Percentiles rank a stretch among this genome's conserved stretches.
Evolutionary conservation across 805 yeast species (phyloP).

Genomic region (Lipomyces spencermartinsiae): DNA sequence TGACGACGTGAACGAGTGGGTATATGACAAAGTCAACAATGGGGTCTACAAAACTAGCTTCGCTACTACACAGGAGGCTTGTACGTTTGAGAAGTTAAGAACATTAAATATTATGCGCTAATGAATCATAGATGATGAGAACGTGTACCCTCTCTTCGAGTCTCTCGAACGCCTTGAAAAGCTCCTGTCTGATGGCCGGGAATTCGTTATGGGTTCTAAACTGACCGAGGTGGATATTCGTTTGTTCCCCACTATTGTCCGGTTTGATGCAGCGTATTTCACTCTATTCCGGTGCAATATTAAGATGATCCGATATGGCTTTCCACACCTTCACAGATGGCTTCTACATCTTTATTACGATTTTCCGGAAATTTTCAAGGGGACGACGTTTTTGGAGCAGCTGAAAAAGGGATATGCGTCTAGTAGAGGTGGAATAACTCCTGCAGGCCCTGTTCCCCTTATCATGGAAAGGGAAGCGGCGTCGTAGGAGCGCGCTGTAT

Average conservation of each 20-base stretch:
- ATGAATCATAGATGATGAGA: constrained; percentile 57
- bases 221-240: constrained; percentile 92
- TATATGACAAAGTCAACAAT: constrained; percentile 83
- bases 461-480: constrained; percentile 53
- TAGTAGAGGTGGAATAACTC: constrained; percentile 61
- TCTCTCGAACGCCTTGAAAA: constrained; percentile 74
- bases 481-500: background rate
- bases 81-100: constrained; percentile 43
- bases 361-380: constrained; percentile 68
- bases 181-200: constrained; percentile 52
- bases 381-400: constrained; percentile 85
- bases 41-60: constrained; percentile 95
- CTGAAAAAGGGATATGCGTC: constrained; percentile 88
- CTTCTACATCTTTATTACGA: constrained; percentile 83
- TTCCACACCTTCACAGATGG: constrained; percentile 82
- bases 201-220: constrained; percentile 63
- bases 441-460: constrained; percentile 85
- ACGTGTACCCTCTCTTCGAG: constrained; percentile 66
- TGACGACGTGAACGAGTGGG: constrained; percentile 80
- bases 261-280: constrained; percentile 92
- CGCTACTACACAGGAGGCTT: constrained; percentile 81
- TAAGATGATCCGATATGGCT: constrained; percentile 77
- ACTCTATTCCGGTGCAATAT: constrained; percentile 94
- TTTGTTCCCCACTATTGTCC: constrained; percentile 80
- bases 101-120: background rate